Base-by-base conservation (phyloP, 2,329 filamentous ascomycete genomes). In the Venturia effusa region DNA sequence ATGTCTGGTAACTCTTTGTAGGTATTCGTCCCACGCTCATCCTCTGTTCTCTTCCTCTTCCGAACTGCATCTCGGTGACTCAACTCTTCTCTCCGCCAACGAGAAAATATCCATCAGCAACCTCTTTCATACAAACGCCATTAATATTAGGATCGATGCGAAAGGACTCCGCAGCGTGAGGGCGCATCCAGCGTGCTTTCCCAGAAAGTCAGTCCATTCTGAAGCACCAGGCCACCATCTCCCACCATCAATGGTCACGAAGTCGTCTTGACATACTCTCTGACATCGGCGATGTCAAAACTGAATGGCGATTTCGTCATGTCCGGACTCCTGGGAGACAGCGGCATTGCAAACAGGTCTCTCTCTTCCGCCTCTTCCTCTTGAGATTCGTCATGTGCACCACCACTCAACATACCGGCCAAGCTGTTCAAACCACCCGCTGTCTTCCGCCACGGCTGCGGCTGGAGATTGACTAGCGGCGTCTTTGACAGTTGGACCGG, bases 261-360 rank as follows among this genome's bases (percentile, higher is more conserved):
- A 32, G 40, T 62, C n/a, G 24, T 37, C 40, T 63, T 63, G 17
- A 65, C 22, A 48, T 75, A 74, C 39, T 67, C 66, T 67, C 67
- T 68, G 48, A 71, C 76, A 66, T 79, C 77, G 54, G 72, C 69
- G n/a, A 73, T 73, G 37, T 77, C 74, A 72, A 87, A 84, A 3
- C 82, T 84, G 71, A 96, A 97, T 0, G 91, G 92, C 71, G 89
- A 92, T 69, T 86, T 89, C 62, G 86, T 85, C 80, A 94, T 91
- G 68, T 95, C 91, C 0, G 92, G 92, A 70, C 89, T 92, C 61
- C 92, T 81, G 0, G 92, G 92, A 70, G 89, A 93, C 77, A 96
- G 85, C 1, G 90, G 91, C 62, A 96, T 82, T 0, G 91, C 92
- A 71, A 97, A 97, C 2, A 96, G 80, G 48, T 89, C 92, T 65